phyloP scores from a whole-genome alignment of 2,329 filamentous ascomycete genomes.

The Ascosphaera pollenicola region DNA sequence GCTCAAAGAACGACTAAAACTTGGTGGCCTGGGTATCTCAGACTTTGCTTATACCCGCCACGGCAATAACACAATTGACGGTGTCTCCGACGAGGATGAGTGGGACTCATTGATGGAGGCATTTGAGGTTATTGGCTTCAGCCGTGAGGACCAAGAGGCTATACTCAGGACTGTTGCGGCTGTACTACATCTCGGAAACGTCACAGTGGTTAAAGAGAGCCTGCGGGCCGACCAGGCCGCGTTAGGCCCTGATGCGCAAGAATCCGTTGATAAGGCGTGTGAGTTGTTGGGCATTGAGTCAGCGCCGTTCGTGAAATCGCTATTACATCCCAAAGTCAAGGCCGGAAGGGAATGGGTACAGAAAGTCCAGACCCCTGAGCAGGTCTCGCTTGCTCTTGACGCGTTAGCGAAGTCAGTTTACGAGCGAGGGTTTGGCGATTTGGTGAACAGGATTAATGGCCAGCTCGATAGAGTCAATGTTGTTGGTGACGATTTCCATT shows the following conservation, averaged over 20 bases:
- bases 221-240: slow-evolving; percentile 77
- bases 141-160: slow-evolving; percentile 56
- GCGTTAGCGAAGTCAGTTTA: slow-evolving; percentile 94
- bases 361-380: slow-evolving; percentile 92
- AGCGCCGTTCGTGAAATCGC: slow-evolving; percentile 67
- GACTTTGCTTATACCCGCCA: slow-evolving; percentile 83
- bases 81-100: slow-evolving; percentile 75
- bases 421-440: slow-evolving; percentile 80
- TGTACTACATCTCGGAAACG: slow-evolving; percentile 82
- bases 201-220: slow-evolving; percentile 75
- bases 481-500: slow-evolving; percentile 64
- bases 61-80: slow-evolving; percentile 76
- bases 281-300: slow-evolving; percentile 61
- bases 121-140: slow-evolving; percentile 85
- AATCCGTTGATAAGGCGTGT: slow-evolving; percentile 59
- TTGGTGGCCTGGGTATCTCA: slow-evolving; percentile 53
- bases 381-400: slow-evolving; percentile 75
- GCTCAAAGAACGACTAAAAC: slow-evolving; percentile 54
- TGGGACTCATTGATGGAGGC: slow-evolving; percentile 83
- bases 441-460: slow-evolving; percentile 76
- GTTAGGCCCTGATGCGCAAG: slow-evolving; percentile 50
- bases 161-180: slow-evolving; percentile 78
- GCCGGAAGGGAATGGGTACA: slow-evolving; percentile 96
- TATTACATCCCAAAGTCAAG: slow-evolving; percentile 84
- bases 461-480: slow-evolving; percentile 74